These are phyloP conservation scores for Dipodascus albidus DNA, from an alignment of 805 yeast species.

Conservation along the genomic window DNA sequence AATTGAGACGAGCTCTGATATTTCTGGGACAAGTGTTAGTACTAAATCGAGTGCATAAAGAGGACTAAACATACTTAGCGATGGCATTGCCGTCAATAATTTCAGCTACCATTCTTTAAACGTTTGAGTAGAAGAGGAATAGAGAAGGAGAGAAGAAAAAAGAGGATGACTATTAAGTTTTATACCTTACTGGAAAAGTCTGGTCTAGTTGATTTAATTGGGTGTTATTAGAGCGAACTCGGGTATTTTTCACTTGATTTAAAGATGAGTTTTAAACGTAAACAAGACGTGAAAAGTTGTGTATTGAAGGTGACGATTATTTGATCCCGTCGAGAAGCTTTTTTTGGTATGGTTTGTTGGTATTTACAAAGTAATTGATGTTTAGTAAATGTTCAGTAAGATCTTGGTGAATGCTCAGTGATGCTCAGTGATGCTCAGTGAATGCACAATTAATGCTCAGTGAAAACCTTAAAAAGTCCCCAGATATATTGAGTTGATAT, in stretches of 20 bases:
- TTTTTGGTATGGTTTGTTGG: too few species aligned
- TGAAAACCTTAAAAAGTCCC: too few species aligned
- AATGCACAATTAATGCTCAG: too few species aligned
- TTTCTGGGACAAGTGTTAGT: slow-evolving; percentile 5
- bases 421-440: too few species aligned
- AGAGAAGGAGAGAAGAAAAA: not conserved
- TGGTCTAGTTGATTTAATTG: not conserved
- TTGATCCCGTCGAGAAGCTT: too few species aligned
- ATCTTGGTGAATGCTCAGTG: too few species aligned
- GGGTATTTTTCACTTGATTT: not conserved
- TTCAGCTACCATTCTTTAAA: slow-evolving; percentile 12
- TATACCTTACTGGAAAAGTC: not conserved
- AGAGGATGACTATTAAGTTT: not conserved
- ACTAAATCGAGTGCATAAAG: not conserved
- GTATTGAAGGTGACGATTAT: too few species aligned
- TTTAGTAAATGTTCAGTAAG: too few species aligned
- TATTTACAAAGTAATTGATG: too few species aligned
- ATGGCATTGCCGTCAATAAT: slow-evolving; percentile 52
- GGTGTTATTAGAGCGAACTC: not conserved
- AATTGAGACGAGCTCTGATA: slow-evolving; percentile 40
- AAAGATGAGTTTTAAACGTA: too few species aligned
- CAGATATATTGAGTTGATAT: too few species aligned
- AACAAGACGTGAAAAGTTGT: too few species aligned
- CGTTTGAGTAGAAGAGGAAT: not conserved
- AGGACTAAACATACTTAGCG: slow-evolving; percentile 28